phyloP scores from a whole-genome alignment of 2,329 filamentous ascomycete species.

The Claviceps spartinae region DNA sequence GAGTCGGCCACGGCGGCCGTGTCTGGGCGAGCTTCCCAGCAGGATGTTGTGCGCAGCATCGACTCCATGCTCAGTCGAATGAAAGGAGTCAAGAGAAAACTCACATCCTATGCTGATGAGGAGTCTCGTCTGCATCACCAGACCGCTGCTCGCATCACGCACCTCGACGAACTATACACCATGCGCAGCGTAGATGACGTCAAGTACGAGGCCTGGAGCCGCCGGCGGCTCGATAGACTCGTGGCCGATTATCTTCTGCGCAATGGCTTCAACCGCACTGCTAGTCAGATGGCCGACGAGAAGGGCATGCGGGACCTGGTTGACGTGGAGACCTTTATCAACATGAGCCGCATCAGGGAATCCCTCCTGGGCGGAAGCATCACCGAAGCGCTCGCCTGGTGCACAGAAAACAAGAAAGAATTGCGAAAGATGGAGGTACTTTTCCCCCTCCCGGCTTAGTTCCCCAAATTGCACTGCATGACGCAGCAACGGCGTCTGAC shows the following conservation, averaged over 20 bases:
- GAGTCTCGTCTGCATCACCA: conserved; percentile 66
- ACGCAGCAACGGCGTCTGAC: conserved; percentile 1
- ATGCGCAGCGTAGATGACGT: conserved; percentile 79
- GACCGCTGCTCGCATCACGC: conserved; percentile 60
- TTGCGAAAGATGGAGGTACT: conserved; percentile 73
- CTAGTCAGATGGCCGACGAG: conserved; percentile 58
- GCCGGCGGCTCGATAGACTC: conserved; percentile 65
- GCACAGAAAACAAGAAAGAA: conserved; percentile 82
- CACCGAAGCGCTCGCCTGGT: conserved; percentile 75
- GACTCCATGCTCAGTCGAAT: conserved; percentile 77
- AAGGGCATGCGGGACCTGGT: conserved; percentile 69
- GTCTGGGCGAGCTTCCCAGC: conserved; percentile 45
- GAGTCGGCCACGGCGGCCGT: conserved; percentile 55
- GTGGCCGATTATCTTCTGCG: conserved; percentile 87
- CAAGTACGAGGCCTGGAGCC: conserved; percentile 85
- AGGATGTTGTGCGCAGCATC: conserved; percentile 65
- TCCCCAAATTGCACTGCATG: not conserved
- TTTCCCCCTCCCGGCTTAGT: not conserved
- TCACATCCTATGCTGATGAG: conserved; percentile 63
- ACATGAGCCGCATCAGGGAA: conserved; percentile 65
- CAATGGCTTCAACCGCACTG: conserved; percentile 68
- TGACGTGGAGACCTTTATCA: conserved; percentile 76
- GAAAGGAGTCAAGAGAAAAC: conserved; percentile 78
- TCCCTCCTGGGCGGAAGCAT: conserved; percentile 59
- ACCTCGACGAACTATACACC: conserved; percentile 67